These are phyloP conservation scores for Macrophomina phaseolina DNA, from an alignment of 2,329 filamentous ascomycete genomes.

Conservation along the genomic window DNA sequence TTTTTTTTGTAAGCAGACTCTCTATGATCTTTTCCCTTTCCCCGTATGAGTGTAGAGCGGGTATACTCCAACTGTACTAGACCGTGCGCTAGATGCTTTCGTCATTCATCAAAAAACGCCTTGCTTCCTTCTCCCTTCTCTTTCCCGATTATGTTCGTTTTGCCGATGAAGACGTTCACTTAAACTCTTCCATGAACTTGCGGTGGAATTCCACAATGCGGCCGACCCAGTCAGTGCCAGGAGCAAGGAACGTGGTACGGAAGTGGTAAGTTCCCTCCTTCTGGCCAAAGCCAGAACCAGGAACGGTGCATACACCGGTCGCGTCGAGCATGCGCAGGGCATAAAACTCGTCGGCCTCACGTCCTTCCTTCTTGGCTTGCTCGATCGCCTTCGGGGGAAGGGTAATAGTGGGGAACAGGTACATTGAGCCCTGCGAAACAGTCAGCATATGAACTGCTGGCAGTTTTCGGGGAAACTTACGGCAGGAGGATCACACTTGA, in stretches of 20 bases:
- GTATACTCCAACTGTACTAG: conserved; percentile 18
- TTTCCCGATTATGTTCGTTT: neutral
- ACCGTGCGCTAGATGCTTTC: conserved; percentile 3
- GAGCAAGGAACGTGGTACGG: conserved; percentile 94
- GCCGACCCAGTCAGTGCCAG: conserved; percentile 92
- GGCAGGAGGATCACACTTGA: conserved; percentile 83
- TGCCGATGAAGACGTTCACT: conserved; percentile 30
- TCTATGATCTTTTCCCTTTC: neutral
- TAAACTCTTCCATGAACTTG: conserved; percentile 86
- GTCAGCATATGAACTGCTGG: conserved; percentile 5
- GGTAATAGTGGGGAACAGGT: conserved; percentile 94
- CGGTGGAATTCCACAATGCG: conserved; percentile 88
- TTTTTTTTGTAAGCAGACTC: conserved; percentile 7
- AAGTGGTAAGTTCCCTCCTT: conserved; percentile 91
- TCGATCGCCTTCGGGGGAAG: conserved; percentile 77
- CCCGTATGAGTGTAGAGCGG: neutral
- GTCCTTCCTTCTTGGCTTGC: conserved; percentile 74
- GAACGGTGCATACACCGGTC: conserved; percentile 92
- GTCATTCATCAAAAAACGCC: conserved; percentile 11
- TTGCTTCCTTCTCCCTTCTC: neutral
- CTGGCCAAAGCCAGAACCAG: conserved; percentile 92
- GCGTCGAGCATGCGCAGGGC: conserved; percentile 87
- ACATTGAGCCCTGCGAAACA: conserved; percentile 80
- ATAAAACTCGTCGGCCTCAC: conserved; percentile 90
- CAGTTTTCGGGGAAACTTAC: conserved; percentile 46